Percentiles rank a stretch among this genome's conserved stretches.
Evolutionary conservation across 164 flowering plant genomes (phyloP).

Genomic region (Tetracentron sinense): DNA sequence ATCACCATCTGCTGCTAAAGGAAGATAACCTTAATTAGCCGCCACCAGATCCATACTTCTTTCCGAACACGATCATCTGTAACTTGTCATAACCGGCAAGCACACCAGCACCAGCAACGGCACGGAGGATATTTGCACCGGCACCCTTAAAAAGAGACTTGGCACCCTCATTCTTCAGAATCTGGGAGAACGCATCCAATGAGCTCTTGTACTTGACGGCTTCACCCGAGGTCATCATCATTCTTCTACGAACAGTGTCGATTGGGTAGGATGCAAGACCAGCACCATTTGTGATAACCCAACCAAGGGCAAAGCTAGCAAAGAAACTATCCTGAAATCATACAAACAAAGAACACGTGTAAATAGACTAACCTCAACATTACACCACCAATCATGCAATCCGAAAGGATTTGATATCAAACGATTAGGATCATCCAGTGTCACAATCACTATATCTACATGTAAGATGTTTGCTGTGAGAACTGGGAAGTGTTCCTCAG

Average conservation of each 20-base stretch:
- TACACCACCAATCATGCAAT: too few species aligned
- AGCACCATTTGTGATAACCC: constrained; percentile 48
- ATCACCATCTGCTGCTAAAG: constrained; percentile 27
- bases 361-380: not conserved
- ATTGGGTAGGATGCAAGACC: constrained; percentile 53
- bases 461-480: too few species aligned
- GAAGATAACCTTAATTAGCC: constrained; percentile 15
- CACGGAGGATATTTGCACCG: constrained; percentile 57
- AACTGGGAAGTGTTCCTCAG: too few species aligned
- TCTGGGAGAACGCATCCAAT: constrained; percentile 37
- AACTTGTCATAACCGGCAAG: constrained; percentile 53
- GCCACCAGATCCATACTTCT: constrained; percentile 49
- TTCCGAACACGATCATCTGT: constrained; percentile 46
- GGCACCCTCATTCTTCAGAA: constrained; percentile 51
- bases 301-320: constrained; percentile 48
- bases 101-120: constrained; percentile 58
- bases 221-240: constrained; percentile 56
- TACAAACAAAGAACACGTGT: not conserved
- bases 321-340: constrained; percentile 46
- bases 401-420: not conserved
- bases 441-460: too few species aligned
- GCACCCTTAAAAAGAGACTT: constrained; percentile 60
- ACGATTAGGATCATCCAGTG: too few species aligned
- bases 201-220: constrained; percentile 52
- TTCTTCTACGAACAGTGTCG: constrained; percentile 50